Percentiles rank a stretch among this genome's conserved stretches.
phyloP scores from a whole-genome alignment of 2,329 filamentous ascomycete genomes.

The Pseudogymnoascus sp. region DNA sequence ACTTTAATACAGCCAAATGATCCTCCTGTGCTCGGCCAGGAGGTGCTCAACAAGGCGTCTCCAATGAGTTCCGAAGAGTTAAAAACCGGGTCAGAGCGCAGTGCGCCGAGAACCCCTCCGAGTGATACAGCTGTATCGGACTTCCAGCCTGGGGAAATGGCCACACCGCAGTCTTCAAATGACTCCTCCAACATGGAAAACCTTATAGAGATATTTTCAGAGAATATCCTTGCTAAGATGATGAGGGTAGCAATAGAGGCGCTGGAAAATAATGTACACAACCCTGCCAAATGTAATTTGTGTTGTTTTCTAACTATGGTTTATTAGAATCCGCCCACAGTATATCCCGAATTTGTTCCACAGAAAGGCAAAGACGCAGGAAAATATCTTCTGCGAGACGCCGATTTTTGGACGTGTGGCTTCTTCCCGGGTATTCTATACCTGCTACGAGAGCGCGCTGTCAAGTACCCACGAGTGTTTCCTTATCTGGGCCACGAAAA shows the following conservation, averaged over 20 bases:
- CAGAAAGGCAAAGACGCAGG: conserved; percentile 16
- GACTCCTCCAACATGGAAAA: not conserved
- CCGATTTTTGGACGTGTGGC: conserved; percentile 31
- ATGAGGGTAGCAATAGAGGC: conserved; percentile 17
- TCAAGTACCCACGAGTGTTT: conserved; percentile 26
- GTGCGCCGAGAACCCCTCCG: not conserved
- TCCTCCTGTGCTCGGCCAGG: not conserved
- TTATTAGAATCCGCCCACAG: conserved; percentile 17
- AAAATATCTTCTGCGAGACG: conserved; percentile 18
- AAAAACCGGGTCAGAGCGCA: not conserved
- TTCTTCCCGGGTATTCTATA: conserved; percentile 34
- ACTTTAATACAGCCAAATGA: not conserved
- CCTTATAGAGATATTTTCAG: conserved; percentile 16
- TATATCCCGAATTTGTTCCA: conserved; percentile 22
- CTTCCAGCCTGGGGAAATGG: not conserved
- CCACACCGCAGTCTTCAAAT: not conserved
- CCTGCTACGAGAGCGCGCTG: conserved; percentile 28
- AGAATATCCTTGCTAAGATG: conserved; percentile 21
- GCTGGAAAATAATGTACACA: conserved; percentile 10
- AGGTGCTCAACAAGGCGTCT: not conserved
- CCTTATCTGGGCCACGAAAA: not conserved
- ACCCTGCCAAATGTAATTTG: not conserved
- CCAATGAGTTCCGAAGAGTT: not conserved
- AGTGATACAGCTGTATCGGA: not conserved
- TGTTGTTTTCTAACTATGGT: not conserved